Evolutionary conservation across 805 yeast genomes (phyloP).

Genomic region (Ascoidea tarda): DNA sequence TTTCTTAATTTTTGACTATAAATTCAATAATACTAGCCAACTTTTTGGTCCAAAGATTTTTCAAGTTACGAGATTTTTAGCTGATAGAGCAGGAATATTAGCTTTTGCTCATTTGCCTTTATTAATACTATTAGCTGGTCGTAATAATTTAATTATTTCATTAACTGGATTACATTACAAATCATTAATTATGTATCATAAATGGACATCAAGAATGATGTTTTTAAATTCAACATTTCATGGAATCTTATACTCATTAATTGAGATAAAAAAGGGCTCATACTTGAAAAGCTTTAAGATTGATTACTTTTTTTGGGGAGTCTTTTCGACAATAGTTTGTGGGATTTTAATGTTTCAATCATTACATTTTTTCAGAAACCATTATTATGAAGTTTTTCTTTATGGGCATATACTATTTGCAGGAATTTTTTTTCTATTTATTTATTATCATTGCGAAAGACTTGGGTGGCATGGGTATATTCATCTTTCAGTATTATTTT

Average conservation of each 20-base stretch:
- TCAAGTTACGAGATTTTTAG: conserved; percentile 26
- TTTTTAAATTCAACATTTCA: conserved; percentile 12
- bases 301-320: conserved; percentile 3
- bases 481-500: neutral
- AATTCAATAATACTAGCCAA: conserved; percentile 20
- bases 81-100: conserved; percentile 23
- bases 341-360: conserved; percentile 2
- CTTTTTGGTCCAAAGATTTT: conserved; percentile 19
- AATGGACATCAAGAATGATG: conserved; percentile 40
- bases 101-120: conserved; percentile 33
- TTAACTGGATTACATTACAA: conserved; percentile 51
- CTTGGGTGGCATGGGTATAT: conserved; percentile 5
- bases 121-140: conserved; percentile 48
- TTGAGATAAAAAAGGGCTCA: neutral
- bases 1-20: conserved; percentile 15
- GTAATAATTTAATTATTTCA: conserved; percentile 53
- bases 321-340: conserved; percentile 2
- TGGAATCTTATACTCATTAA: conserved; percentile 2
- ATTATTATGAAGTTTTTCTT: conserved; percentile 5
- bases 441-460: conserved; percentile 4
- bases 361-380: conserved; percentile 2
- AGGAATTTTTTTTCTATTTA: conserved; percentile 1
- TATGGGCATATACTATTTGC: conserved; percentile 2
- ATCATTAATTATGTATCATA: conserved; percentile 54
- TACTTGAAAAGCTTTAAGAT: neutral